Evolutionary conservation across 768 basidiomycete species (phyloP), one percentile per base, ranked within the genome.

Genomic region (Termitomyces sp.): DNA sequence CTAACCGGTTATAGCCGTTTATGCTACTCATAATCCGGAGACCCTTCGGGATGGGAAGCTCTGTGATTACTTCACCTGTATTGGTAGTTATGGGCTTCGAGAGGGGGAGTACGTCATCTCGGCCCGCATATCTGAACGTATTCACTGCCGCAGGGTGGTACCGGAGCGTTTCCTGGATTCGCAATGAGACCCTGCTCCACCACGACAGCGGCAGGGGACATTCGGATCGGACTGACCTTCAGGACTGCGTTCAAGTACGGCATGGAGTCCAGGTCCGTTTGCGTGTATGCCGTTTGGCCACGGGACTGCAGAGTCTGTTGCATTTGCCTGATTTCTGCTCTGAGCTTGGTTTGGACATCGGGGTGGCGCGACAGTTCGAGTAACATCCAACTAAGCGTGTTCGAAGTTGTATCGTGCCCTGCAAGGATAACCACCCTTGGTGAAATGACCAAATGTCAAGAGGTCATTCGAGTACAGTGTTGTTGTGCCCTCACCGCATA

Each of bases 381-480:
- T 13, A 91, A 70, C 6, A 80, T 77, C 85, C 86, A 92, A 55
- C 75, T 76, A 48, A 87, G 61, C 0, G 80, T 77, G 59, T 78
- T 83, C 0, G 86, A 77, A 12, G 83, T 85, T 9, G 85, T 85
- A 66, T 87, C 86, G 64, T 88, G 80, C 1, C 82, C 83, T 5
- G 81, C 81, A 36, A 82, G 60, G 33, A 82, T 70, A 14, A 83
- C 73, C 2, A 77, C 78, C 47, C 88, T 89, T 70, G 64, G 35
- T 79, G 72, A 32, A 82, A 70, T 56, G 69, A 41, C 16, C 14
- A 16, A 50, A 20, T 16, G 56, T 57, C 36, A 57, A 43, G 41
- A 50, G 4, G 10, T 38, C 10, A 12, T 28, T 46, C 43, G 10
- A 23, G 35, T 14, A 4, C 23, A n/a, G 38, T 48, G 23, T 38